Evolutionary conservation across 2,329 filamentous ascomycete species (phyloP).

Genomic region (Ceratocystis cubensis): DNA sequence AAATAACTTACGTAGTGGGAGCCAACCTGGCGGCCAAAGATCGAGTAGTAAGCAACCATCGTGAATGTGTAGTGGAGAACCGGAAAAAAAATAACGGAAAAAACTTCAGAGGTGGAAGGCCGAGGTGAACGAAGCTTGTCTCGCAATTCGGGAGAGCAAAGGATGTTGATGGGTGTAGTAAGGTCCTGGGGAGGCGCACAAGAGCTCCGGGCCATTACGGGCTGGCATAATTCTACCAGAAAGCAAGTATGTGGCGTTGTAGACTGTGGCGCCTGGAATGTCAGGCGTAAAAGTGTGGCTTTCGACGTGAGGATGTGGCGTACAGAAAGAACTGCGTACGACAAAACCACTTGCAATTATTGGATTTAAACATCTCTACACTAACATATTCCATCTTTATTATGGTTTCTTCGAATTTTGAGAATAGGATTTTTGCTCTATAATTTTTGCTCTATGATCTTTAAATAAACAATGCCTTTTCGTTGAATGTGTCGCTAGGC

Average conservation of each 20-base stretch:
- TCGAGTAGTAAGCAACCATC: conserved; percentile 33
- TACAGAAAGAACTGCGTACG: too few species aligned
- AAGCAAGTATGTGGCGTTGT: neutral
- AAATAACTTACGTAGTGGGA: conserved; percentile 45
- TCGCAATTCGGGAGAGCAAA: conserved; percentile 8
- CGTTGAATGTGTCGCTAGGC: neutral
- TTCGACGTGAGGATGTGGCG: neutral
- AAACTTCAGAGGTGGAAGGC: neutral
- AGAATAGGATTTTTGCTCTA: neutral
- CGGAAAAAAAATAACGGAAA: neutral
- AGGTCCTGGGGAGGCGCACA: neutral
- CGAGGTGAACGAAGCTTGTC: conserved; percentile 10
- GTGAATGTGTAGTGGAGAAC: conserved; percentile 4
- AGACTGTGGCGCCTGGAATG: conserved; percentile 13
- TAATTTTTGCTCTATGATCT: neutral
- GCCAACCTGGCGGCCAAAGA: conserved; percentile 47
- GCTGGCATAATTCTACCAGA: conserved; percentile 6
- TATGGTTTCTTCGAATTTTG: neutral
- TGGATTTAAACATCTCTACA: too few species aligned
- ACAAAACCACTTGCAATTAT: too few species aligned
- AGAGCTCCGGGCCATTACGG: conserved; percentile 17
- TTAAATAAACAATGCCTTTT: neutral
- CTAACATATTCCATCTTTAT: too few species aligned
- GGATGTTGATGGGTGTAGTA: neutral
- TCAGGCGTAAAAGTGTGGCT: conserved; percentile 15